These are phyloP conservation scores for Suhomyces guaymorum DNA, from an alignment of 1,139 yeast genomes.

Conservation along the genomic window DNA sequence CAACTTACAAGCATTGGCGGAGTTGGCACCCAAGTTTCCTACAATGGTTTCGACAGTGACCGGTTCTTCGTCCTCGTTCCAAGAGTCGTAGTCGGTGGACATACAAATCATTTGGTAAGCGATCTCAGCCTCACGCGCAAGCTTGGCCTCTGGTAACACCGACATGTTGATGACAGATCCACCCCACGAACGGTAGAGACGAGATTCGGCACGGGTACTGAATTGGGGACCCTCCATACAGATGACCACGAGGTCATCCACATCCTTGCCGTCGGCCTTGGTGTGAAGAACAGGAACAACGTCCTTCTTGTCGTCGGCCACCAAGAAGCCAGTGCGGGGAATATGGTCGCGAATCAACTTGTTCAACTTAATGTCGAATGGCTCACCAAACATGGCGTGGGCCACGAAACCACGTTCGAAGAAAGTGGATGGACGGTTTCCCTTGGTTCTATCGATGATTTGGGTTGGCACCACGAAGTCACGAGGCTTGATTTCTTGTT, in stretches of 20 bases:
- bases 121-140: slow-evolving; percentile 96
- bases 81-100: slow-evolving; percentile 98
- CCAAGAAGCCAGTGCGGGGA: slow-evolving; percentile 53
- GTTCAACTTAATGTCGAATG: slow-evolving; percentile 78
- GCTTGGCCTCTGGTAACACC: slow-evolving; percentile 90
- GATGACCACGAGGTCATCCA: slow-evolving; percentile 75
- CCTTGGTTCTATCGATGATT: slow-evolving; percentile 94
- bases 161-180: slow-evolving; percentile 97
- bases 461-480: slow-evolving; percentile 96
- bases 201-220: slow-evolving; percentile 96
- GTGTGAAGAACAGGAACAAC: slow-evolving; percentile 56
- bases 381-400: slow-evolving; percentile 97
- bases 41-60: slow-evolving; percentile 97
- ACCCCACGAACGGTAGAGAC: slow-evolving; percentile 84
- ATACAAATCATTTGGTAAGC: slow-evolving; percentile 97
- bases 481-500: slow-evolving; percentile 84
- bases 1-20: slow-evolving; percentile 78
- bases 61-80: slow-evolving; percentile 94
- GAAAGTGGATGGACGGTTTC: slow-evolving; percentile 86
- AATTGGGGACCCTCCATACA: slow-evolving; percentile 99
- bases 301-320: slow-evolving; percentile 39
- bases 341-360: slow-evolving; percentile 61
- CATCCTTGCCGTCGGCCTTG: slow-evolving; percentile 46
- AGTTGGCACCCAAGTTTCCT: slow-evolving; percentile 83
- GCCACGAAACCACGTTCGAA: slow-evolving; percentile 94